Base-by-base conservation (phyloP, 306 rosid species). In the Cicer bijugum region DNA sequence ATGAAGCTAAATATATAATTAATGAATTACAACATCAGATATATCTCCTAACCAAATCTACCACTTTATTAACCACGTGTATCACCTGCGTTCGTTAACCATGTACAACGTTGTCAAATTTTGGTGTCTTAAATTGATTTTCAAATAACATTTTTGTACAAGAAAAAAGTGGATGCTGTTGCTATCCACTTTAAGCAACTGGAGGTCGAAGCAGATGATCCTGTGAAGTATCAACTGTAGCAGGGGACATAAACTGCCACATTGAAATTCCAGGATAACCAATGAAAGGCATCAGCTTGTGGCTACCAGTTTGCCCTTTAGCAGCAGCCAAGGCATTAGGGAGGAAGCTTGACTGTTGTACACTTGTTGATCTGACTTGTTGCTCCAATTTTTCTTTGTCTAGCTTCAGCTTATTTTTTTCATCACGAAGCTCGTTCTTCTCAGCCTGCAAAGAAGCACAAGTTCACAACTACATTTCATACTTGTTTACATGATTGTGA, bases 201-300 rank as follows among this genome's bases (percentile, higher is more conserved):
- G 99, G 99, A 14, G 99, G 92, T 42, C 90, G 97, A 48, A 89
- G 97, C 43, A 89, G 85, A 69, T 94, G 97, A 81, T 94, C 99
- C 71, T 81, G 88, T 28, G 99, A 94, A 42, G 96, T 91, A 67
- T 94, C 99, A 67, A 94, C 69, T 6, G 90, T 78, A 39, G 96
- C 83, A 12, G 91, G 95, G 9, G 96, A 84, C 96, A 91, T 87
- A 72, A 88, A 90, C 80, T 91, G 96, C 99, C 99, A 94, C 97
- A 94, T 94, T 14, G 90, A 85, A 10, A 89, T 71, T 71, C 99
- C 95, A 48, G 97, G 95, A 75, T 94, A 94, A 37, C 97, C 97
- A 7, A 87, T 82, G 23, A 86, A 87, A 28, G 99, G 99, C 79
- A 91, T 80, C 75, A 90, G 53, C 84, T 94, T 94, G 64, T 87